These are phyloP conservation scores for Rhodotorula sp. DNA, from an alignment of 1,284 basidiomycete species.

Conservation along the genomic window DNA sequence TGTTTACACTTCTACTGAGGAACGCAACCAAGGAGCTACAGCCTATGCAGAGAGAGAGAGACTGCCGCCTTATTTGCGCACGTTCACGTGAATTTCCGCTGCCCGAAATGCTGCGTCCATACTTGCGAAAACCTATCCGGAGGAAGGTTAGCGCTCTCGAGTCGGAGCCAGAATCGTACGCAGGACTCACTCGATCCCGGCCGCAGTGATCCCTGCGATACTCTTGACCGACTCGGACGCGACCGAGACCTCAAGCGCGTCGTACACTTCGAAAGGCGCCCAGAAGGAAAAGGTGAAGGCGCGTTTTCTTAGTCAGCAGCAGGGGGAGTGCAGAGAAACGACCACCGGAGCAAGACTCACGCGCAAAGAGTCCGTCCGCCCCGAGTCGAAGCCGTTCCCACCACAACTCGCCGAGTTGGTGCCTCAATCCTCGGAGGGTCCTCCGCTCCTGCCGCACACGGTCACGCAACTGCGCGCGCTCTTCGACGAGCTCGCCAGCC, in stretches of 20 bases:
- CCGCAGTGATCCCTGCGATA: constrained; percentile 1
- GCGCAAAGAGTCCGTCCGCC: constrained; percentile 26
- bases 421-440: constrained; percentile 4
- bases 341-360: no score
- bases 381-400: constrained; percentile 22
- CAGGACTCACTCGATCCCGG: constrained; percentile 19
- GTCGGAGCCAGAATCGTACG: not conserved
- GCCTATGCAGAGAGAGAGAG: no score
- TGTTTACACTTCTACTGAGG: no score
- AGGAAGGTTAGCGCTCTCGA: not conserved
- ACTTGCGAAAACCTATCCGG: constrained; percentile 6
- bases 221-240: constrained; percentile 13
- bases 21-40: no score
- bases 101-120: constrained; percentile 6
- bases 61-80: no score
- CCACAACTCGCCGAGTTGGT: constrained; percentile 13
- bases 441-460: constrained; percentile 10
- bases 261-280: constrained; percentile 14
- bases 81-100: no score
- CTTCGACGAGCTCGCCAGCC: not conserved
- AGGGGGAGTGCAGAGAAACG: not conserved
- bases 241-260: constrained; percentile 24
- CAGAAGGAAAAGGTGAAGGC: not conserved
- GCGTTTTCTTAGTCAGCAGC: no score
- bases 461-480: constrained; percentile 10